These are phyloP conservation scores for Fusarium clavum DNA, from an alignment of 2,329 filamentous ascomycete species.

Conservation along the genomic window DNA sequence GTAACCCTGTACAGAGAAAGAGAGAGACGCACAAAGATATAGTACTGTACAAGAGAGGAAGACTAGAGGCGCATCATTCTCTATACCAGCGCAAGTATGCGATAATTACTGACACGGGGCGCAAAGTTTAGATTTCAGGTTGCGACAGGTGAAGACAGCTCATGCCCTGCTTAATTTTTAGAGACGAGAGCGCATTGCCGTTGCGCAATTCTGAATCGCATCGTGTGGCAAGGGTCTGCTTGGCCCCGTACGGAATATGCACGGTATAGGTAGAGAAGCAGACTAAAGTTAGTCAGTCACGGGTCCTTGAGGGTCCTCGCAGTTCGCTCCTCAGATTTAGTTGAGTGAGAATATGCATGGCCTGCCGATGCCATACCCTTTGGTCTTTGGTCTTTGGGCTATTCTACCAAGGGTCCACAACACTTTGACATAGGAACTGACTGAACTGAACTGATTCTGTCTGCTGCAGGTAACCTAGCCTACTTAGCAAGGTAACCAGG, in stretches of 20 bases:
- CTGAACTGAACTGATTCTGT: not conserved
- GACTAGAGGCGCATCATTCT: constrained; percentile 27
- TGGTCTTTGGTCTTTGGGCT: constrained; percentile 32
- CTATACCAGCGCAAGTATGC: constrained; percentile 12
- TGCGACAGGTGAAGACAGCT: not conserved
- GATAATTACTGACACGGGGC: not conserved
- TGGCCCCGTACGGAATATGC: constrained; percentile 35
- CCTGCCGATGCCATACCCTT: constrained; percentile 35
- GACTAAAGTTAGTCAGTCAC: constrained; percentile 32
- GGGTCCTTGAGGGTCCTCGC: constrained; percentile 22
- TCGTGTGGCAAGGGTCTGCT: constrained; percentile 41
- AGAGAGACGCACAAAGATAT: constrained; percentile 1
- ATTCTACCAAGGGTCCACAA: constrained; percentile 36
- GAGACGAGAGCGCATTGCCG: constrained; percentile 29
- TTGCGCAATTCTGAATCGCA: constrained; percentile 41
- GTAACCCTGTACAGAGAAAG: constrained; percentile 32
- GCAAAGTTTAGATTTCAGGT: not conserved
- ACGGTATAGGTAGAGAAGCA: constrained; percentile 20
- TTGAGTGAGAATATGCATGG: constrained; percentile 31
- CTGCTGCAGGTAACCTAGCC: not conserved
- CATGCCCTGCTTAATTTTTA: not conserved
- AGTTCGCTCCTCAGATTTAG: constrained; percentile 5
- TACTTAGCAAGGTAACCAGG: not conserved
- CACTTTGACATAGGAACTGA: not conserved
- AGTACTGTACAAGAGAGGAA: not conserved